phyloP scores from a whole-genome alignment of 2,329 filamentous ascomycete genomes.

The Aspergillus pseudotamarii region DNA sequence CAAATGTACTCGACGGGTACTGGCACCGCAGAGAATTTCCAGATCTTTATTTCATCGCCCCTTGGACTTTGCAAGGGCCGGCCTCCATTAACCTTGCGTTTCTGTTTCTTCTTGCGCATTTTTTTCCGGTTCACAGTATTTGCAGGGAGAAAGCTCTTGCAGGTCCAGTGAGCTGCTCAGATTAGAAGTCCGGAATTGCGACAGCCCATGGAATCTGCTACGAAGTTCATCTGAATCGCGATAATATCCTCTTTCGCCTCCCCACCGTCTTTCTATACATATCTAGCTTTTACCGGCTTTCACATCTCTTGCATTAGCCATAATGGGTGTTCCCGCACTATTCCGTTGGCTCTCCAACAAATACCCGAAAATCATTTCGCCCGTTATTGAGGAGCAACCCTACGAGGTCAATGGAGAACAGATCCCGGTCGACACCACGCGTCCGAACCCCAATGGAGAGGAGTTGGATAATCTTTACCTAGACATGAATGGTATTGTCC shows the following conservation, averaged over 20 bases:
- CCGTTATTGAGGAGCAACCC: constrained; percentile 84
- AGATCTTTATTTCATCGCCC: constrained; percentile 9
- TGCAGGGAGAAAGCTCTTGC: not conserved
- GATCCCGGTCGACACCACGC: constrained; percentile 82
- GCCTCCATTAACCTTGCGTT: not conserved
- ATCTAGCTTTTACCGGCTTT: constrained; percentile 9
- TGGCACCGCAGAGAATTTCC: constrained; percentile 21
- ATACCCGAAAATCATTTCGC: constrained; percentile 95
- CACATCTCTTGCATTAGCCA: constrained; percentile 15
- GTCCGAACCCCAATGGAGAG: constrained; percentile 92
- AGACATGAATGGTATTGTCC: constrained; percentile 99
- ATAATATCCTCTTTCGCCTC: constrained; percentile 7
- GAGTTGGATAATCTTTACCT: constrained; percentile 98
- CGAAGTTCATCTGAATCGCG: constrained; percentile 6
- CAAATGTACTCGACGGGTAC: constrained; percentile 4
- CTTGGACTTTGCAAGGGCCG: not conserved
- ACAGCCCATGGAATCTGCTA: constrained; percentile 22
- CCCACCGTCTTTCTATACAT: constrained; percentile 2
- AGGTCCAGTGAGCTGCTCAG: constrained; percentile 4
- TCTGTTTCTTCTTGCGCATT: not conserved
- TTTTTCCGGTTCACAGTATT: not conserved
- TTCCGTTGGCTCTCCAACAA: constrained; percentile 97
- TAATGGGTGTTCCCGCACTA: constrained; percentile 90
- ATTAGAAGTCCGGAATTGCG: constrained; percentile 7
- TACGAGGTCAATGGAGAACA: constrained; percentile 78